phyloP scores from a whole-genome alignment of 495 filamentous ascomycete species.

The Penicillium canescens region DNA sequence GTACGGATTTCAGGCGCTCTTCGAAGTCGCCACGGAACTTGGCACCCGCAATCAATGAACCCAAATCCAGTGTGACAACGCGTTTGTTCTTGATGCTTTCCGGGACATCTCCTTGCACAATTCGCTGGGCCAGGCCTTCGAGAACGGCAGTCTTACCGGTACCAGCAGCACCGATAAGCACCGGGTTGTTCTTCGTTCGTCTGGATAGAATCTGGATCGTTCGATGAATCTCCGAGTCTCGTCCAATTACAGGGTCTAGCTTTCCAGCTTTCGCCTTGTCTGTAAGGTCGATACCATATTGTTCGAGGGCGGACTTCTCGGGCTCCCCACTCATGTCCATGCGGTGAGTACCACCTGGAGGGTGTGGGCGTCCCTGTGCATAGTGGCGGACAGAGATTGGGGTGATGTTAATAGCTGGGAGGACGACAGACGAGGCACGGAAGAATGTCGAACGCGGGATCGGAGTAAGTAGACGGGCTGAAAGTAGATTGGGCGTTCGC shows the following conservation, averaged over 20 bases:
- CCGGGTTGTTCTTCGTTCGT: constrained; percentile 95
- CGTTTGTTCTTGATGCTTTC: constrained; percentile 95
- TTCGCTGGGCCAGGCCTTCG: constrained; percentile 88
- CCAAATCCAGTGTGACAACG: constrained; percentile 84
- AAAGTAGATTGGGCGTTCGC: constrained; percentile 23
- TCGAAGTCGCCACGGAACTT: constrained; percentile 97
- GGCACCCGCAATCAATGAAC: constrained; percentile 89
- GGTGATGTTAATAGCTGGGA: constrained; percentile 6
- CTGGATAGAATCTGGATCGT: constrained; percentile 93
- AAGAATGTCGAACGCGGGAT: constrained; percentile 23
- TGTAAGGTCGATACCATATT: constrained; percentile 90
- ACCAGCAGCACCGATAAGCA: constrained; percentile 87
- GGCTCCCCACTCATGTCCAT: constrained; percentile 82
- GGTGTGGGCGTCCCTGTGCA: constrained; percentile 77
- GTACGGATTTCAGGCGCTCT: constrained; percentile 84
- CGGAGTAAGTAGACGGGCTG: constrained; percentile 21
- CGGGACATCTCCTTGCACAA: constrained; percentile 89
- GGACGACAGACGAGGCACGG: constrained; percentile 17
- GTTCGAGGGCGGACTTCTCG: constrained; percentile 83
- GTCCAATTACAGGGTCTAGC: constrained; percentile 92
- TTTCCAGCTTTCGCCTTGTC: constrained; percentile 84
- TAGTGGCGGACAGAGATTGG: constrained; percentile 54
- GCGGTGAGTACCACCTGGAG: constrained; percentile 86
- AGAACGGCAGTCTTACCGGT: constrained; percentile 96
- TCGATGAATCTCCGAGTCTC: constrained; percentile 86